These are phyloP conservation scores for Trichoderma gracile DNA, from an alignment of 2,329 filamentous ascomycete genomes.

Conservation along the genomic window DNA sequence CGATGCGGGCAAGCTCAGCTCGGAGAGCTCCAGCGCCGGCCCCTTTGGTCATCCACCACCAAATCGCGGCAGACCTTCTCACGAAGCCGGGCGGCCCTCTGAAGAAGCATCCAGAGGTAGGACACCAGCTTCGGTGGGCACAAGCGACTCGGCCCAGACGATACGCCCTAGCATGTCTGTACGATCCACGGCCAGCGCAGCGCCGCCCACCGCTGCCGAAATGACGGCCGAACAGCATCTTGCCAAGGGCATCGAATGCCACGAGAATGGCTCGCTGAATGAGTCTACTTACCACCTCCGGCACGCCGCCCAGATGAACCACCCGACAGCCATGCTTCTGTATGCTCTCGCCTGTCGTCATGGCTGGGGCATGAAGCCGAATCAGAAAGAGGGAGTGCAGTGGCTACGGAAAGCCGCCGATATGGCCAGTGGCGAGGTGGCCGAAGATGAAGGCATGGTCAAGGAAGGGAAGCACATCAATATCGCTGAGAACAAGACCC, in stretches of 20 bases:
- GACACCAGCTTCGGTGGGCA: slow-evolving; percentile 51
- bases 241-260: slow-evolving; percentile 83
- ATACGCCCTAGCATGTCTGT: slow-evolving; percentile 45
- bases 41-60: slow-evolving; percentile 47
- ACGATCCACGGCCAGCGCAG: slow-evolving; percentile 55
- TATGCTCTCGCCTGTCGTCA: slow-evolving; percentile 94
- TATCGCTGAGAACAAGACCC: slow-evolving; percentile 71
- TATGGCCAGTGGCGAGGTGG: slow-evolving; percentile 76
- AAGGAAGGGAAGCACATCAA: slow-evolving; percentile 66
- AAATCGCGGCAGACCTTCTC: slow-evolving; percentile 48
- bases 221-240: slow-evolving; percentile 86
- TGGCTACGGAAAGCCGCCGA: slow-evolving; percentile 94
- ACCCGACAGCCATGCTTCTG: slow-evolving; percentile 92
- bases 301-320: slow-evolving; percentile 78
- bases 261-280: slow-evolving; percentile 82
- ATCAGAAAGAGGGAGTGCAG: slow-evolving; percentile 82
- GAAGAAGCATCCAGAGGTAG: slow-evolving; percentile 52
- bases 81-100: slow-evolving; percentile 46
- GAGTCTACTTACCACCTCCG: slow-evolving; percentile 97
- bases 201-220: slow-evolving; percentile 62
- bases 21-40: slow-evolving; percentile 44
- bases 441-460: slow-evolving; percentile 71
- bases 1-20: slow-evolving; percentile 53
- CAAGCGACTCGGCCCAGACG: slow-evolving; percentile 58
- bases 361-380: slow-evolving; percentile 95